phyloP scores from a whole-genome alignment of 352 stramenopile genomes.

The Pythium oligandrum region DNA sequence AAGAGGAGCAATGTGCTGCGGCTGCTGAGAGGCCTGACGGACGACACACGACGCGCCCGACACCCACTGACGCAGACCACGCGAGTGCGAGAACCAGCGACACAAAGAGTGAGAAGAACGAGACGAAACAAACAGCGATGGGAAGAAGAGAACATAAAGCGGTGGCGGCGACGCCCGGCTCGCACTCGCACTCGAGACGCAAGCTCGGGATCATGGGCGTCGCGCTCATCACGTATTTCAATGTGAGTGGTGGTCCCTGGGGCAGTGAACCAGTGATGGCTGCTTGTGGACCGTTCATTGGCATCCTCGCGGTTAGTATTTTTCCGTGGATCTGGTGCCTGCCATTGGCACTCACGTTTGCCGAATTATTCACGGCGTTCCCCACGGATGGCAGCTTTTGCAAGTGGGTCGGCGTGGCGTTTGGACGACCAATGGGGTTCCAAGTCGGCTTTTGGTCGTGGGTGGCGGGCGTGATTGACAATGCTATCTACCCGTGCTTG shows the following conservation, averaged over 20 bases:
- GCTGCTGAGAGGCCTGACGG: conserved; percentile 19
- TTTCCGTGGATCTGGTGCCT: conserved; percentile 61
- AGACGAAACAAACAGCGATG: not conserved
- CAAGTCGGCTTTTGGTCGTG: conserved; percentile 83
- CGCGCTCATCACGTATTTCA: conserved; percentile 84
- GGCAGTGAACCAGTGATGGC: conserved; percentile 89
- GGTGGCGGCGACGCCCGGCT: no score
- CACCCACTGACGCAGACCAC: no score
- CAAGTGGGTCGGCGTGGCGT: conserved; percentile 75
- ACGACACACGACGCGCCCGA: conserved; percentile 1
- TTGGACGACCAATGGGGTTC: conserved; percentile 82
- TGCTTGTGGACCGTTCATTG: conserved; percentile 66
- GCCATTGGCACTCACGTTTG: conserved; percentile 61
- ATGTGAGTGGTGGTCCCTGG: conserved; percentile 89
- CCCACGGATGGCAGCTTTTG: conserved; percentile 78
- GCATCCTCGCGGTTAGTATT: conserved; percentile 37
- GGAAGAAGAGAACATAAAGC: not conserved
- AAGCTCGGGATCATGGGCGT: conserved; percentile 56
- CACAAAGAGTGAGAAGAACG: no score
- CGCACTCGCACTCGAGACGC: conserved; percentile 46
- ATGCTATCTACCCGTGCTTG: conserved; percentile 80
- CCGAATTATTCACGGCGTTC: conserved; percentile 77
- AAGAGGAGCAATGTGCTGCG: conserved; percentile 8
- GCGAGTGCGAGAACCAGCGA: no score
- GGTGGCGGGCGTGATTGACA: conserved; percentile 78